phyloP scores from a whole-genome alignment of 208 protist species.

The Crithidia expoeki region DNA sequence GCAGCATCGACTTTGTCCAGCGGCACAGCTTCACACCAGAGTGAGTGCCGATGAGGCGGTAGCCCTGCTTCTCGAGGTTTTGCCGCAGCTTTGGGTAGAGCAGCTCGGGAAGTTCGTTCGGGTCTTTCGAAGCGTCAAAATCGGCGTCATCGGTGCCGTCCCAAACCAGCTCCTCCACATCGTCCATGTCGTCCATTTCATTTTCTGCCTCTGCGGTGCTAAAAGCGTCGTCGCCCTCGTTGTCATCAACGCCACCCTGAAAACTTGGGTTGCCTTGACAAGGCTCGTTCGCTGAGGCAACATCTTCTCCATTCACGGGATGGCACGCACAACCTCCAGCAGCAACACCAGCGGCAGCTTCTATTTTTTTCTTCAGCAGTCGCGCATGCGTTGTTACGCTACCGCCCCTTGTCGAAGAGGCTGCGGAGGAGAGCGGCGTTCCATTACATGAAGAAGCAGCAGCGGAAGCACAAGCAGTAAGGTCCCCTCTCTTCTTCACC shows the following conservation, averaged over 20 bases:
- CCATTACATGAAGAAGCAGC: no score
- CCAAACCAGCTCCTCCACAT: slow-evolving; percentile 74
- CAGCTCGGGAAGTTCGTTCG: slow-evolving; percentile 68
- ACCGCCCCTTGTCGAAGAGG: not conserved
- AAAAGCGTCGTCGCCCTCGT: slow-evolving; percentile 21
- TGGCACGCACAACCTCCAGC: slow-evolving; percentile 12
- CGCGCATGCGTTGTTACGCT: slow-evolving; percentile 2
- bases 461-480: no score
- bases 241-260: slow-evolving; percentile 25
- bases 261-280: not conserved
- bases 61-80: slow-evolving; percentile 95
- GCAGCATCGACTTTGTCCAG: slow-evolving; percentile 98
- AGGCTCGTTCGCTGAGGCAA: not conserved
- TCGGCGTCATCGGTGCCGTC: slow-evolving; percentile 48
- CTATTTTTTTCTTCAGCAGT: not conserved
- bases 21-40: slow-evolving; percentile 97
- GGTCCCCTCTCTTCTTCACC: slow-evolving; percentile 26
- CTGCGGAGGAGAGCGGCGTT: not conserved
- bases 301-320: not conserved
- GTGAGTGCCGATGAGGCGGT: slow-evolving; percentile 94
- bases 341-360: not conserved
- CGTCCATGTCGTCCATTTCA: slow-evolving; percentile 48
- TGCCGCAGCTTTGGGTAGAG: slow-evolving; percentile 87
- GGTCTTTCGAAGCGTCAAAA: slow-evolving; percentile 34
- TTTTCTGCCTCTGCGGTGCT: slow-evolving; percentile 20